Evolutionary conservation across 495 filamentous ascomycete species (phyloP).

Genomic region (Cercophora newfieldiana): DNA sequence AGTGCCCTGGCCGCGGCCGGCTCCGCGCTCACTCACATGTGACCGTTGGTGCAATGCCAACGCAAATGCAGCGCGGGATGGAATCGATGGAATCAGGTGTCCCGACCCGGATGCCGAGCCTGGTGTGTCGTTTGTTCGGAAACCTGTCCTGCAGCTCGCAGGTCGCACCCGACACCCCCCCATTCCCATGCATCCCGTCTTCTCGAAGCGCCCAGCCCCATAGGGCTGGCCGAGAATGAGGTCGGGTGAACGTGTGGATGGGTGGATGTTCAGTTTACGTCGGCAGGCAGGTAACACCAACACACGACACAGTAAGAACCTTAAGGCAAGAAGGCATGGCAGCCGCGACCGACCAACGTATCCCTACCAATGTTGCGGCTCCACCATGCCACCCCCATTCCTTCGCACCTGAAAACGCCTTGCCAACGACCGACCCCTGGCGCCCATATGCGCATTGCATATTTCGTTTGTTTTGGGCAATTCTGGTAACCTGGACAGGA

Average conservation of each 20-base stretch:
- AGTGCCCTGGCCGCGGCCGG: background rate
- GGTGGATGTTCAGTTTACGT: background rate
- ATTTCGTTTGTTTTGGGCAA: background rate
- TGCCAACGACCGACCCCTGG: background rate
- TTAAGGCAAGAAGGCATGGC: background rate
- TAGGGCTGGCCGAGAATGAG: background rate
- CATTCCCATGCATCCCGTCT: background rate
- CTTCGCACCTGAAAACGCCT: background rate
- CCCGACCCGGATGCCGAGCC: background rate
- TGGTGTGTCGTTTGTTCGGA: no score
- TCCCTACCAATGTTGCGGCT: background rate
- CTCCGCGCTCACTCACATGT: background rate
- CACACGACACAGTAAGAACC: background rate
- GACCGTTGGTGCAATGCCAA: background rate
- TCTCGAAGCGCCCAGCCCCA: background rate
- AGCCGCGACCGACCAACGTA: background rate
- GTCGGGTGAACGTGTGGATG: background rate
- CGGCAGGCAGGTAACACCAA: background rate
- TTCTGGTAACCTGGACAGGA: background rate
- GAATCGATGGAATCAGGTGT: background rate
- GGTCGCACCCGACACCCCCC: no score
- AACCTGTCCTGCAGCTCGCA: no score
- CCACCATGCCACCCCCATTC: background rate
- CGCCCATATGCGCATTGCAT: background rate
- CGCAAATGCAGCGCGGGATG: background rate